Conservation (phyloP, 2,329 filamentous ascomycete species). For the Ascochyta pisi region DNA sequence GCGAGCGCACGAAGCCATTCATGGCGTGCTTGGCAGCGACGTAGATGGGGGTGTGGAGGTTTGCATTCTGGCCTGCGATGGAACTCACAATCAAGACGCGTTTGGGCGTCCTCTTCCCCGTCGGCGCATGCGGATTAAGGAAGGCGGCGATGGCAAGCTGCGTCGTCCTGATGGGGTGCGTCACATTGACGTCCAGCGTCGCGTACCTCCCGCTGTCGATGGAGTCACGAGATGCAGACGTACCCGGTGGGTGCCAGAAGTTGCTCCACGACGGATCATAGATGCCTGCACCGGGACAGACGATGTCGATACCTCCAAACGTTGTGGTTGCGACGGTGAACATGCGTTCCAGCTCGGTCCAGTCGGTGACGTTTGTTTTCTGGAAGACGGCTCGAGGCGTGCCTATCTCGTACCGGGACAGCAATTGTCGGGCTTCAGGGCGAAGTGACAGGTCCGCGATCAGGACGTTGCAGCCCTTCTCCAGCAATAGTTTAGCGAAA, state of each 20-base stretch:
- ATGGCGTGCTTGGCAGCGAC: conserved; percentile 56
- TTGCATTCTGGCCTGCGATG: conserved; percentile 53
- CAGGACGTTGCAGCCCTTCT: conserved; percentile 55
- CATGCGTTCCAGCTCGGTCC: conserved; percentile 43
- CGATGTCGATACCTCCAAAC: conserved; percentile 53
- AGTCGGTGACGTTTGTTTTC: conserved; percentile 52
- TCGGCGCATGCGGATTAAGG: conserved; percentile 41
- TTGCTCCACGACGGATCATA: conserved; percentile 57
- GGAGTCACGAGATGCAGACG: conserved; percentile 42
- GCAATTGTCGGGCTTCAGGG: conserved; percentile 55
- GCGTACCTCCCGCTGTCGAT: conserved; percentile 36
- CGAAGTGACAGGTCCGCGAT: conserved; percentile 57
- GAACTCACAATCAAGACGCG: conserved; percentile 54
- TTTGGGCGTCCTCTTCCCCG: conserved; percentile 47
- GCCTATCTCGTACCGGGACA: conserved; percentile 44
- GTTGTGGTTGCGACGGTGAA: conserved; percentile 38
- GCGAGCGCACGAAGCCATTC: conserved; percentile 57
- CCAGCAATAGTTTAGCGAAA: conserved; percentile 56
- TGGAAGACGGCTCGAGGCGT: conserved; percentile 52
- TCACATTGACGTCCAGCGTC: conserved; percentile 56
- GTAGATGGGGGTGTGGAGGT: conserved; percentile 53
- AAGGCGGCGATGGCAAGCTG: conserved; percentile 57
- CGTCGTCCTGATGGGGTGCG: conserved; percentile 56
- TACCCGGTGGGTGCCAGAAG: conserved; percentile 58
- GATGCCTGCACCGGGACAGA: conserved; percentile 58